Base-by-base conservation (phyloP, 2,329 filamentous ascomycete species). In the Colletotrichum truncatum region DNA sequence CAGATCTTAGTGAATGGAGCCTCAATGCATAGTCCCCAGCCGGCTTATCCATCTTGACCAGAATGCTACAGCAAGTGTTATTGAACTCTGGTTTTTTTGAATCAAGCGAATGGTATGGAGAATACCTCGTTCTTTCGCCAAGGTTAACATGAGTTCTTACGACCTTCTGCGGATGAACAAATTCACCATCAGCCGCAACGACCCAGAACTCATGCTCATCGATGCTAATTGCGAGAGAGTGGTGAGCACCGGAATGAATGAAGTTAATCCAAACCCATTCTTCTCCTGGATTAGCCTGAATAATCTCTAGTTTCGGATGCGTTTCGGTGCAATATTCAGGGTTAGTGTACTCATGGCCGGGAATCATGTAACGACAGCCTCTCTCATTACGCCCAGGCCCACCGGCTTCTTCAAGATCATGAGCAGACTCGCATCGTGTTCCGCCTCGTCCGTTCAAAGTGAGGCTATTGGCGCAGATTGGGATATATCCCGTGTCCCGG, bases 201-300 rank as follows among this genome's bases (percentile, higher is more conserved):
- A 87, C 77, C 76, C 79, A 86, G 73, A 87, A 76, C 25, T 82
- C 77, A 45, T 85, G 82, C 54, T 82, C 80, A 68, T 87, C 85
- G 46, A 87, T 83, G 25, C 83, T 82, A 1, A 57, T 78, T 2
- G 76, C 70, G 2, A 63, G 9, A 0, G 59, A 63, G 8, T 63
- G 59, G 11, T 63, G 59, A 2, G 52, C 59, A 3, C 52, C 59
- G 4, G 52, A 63, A 11, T 63, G 53, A 2, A 63, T 63, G 12
- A 63, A 45, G 4, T 58, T 63, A 16, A 58, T 58, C 60, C 60
- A 63, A 1, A 63, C 4, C 60, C 43, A 58, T 25, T 58, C 34
- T 23, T 63, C 45, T 1, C 53, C 53, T 1, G 36, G 26, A 2
- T 28, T 4, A 1, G 52, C 53, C 5, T 63, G 60, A 6, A 63